Conservation (phyloP, 352 stramenopile genomes). For the Phytopythium montanum region DNA sequence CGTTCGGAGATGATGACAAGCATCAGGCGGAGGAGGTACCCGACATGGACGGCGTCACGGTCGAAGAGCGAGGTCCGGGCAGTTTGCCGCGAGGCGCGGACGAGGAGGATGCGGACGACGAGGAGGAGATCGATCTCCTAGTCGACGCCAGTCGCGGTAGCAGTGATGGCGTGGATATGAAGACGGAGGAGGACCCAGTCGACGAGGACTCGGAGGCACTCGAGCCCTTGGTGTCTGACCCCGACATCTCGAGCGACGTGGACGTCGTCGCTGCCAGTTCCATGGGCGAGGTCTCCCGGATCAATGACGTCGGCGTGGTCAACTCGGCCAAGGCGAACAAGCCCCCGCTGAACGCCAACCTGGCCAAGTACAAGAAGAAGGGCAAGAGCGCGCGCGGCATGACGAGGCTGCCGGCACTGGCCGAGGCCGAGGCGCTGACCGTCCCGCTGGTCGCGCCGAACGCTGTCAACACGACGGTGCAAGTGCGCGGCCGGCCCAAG, state of each 20-base stretch:
- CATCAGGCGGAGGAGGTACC: neutral
- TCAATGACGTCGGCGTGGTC: constrained; percentile 25
- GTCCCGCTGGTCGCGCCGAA: constrained; percentile 78
- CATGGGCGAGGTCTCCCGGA: constrained; percentile 38
- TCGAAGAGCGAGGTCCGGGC: neutral
- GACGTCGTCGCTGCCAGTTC: constrained; percentile 53
- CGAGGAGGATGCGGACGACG: neutral
- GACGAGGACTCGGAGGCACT: constrained; percentile 2
- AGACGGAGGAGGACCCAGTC: neutral
- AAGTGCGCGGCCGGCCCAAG: constrained; percentile 75
- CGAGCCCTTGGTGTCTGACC: constrained; percentile 28
- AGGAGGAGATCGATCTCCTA: neutral
- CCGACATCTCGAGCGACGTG: constrained; percentile 49
- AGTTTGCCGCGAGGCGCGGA: neutral
- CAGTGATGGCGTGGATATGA: neutral
- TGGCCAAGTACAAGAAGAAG: constrained; percentile 78
- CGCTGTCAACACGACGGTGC: constrained; percentile 79
- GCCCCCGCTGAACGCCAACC: constrained; percentile 46
- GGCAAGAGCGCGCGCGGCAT: constrained; percentile 60
- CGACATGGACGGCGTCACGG: neutral
- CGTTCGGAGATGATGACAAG: neutral
- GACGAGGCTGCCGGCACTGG: constrained; percentile 59
- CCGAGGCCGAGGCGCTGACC: constrained; percentile 57
- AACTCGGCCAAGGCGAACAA: constrained; percentile 29
- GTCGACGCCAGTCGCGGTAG: neutral